These are phyloP conservation scores for Dactylonectria macrodidyma DNA, from an alignment of 2,329 filamentous ascomycete genomes.

Conservation along the genomic window DNA sequence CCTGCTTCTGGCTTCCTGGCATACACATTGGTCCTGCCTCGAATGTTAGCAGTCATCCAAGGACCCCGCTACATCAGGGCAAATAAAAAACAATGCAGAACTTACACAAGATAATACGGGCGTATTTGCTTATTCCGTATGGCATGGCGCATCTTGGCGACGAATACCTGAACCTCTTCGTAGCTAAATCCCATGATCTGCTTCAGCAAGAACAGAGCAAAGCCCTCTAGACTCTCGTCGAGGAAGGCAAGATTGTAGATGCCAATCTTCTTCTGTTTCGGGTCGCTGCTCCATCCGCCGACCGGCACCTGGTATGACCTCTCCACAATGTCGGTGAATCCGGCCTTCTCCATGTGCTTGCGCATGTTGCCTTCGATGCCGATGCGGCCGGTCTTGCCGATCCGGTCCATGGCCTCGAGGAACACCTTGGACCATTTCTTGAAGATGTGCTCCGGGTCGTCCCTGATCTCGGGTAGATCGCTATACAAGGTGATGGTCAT, in stretches of 20 bases:
- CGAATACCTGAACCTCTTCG: slow-evolving; percentile 30
- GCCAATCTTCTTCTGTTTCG: slow-evolving; percentile 37
- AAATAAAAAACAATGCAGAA: background rate
- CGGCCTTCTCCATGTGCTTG: slow-evolving; percentile 33
- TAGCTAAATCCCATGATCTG: slow-evolving; percentile 38
- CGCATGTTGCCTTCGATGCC: slow-evolving; percentile 31
- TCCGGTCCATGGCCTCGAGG: slow-evolving; percentile 32
- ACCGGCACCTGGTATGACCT: slow-evolving; percentile 35
- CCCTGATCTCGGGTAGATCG: slow-evolving; percentile 31
- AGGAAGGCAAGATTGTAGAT: slow-evolving; percentile 34
- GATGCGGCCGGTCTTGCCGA: slow-evolving; percentile 32
- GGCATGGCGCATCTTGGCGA: slow-evolving; percentile 33
- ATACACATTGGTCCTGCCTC: too few species aligned
- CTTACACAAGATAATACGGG: slow-evolving; percentile 22
- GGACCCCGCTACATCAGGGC: background rate
- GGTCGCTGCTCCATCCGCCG: slow-evolving; percentile 38
- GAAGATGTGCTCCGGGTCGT: slow-evolving; percentile 37
- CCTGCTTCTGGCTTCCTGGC: too few species aligned
- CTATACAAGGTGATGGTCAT: slow-evolving; percentile 38
- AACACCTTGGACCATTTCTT: slow-evolving; percentile 38
- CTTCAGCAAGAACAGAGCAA: slow-evolving; percentile 33
- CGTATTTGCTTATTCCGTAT: slow-evolving; percentile 19
- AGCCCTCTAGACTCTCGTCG: slow-evolving; percentile 34
- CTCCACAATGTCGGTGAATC: slow-evolving; percentile 35
- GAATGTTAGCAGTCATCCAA: too few species aligned